Conservation (phyloP, 1,139 yeast genomes). For the Yamadazyma diddensiae region DNA sequence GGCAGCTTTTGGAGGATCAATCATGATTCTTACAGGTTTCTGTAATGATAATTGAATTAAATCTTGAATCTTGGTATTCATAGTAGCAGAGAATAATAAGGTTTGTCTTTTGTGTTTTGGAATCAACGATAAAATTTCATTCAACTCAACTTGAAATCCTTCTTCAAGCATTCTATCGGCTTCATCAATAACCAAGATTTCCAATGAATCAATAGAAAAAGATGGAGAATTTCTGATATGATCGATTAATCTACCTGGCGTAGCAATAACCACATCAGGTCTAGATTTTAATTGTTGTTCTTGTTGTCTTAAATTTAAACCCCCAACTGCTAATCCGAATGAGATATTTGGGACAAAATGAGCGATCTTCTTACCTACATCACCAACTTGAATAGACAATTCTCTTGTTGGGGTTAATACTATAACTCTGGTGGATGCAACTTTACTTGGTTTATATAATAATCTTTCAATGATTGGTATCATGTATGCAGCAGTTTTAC, state of each 20-base stretch:
- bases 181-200: constrained; percentile 90
- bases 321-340: constrained; percentile 97
- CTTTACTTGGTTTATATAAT: constrained; percentile 79
- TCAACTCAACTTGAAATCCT: constrained; percentile 93
- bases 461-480: constrained; percentile 93
- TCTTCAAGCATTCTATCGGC: constrained; percentile 99
- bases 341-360: constrained; percentile 71
- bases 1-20: constrained; percentile 93
- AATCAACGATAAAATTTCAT: constrained; percentile 80
- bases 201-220: constrained; percentile 85
- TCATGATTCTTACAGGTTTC: constrained; percentile 91
- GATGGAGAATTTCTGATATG: constrained; percentile 94
- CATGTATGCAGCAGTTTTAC: constrained; percentile 98
- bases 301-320: constrained; percentile 89
- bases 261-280: constrained; percentile 95
- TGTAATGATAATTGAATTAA: constrained; percentile 82
- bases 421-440: constrained; percentile 85
- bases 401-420: constrained; percentile 96
- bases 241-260: constrained; percentile 97
- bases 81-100: constrained; percentile 91
- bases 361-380: constrained; percentile 85
- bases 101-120: constrained; percentile 91
- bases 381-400: constrained; percentile 91
- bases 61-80: constrained; percentile 90
- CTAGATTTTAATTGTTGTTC: constrained; percentile 88